Evolutionary conservation across 345 rosid species (phyloP).

Genomic region (Erodium maritimum): DNA sequence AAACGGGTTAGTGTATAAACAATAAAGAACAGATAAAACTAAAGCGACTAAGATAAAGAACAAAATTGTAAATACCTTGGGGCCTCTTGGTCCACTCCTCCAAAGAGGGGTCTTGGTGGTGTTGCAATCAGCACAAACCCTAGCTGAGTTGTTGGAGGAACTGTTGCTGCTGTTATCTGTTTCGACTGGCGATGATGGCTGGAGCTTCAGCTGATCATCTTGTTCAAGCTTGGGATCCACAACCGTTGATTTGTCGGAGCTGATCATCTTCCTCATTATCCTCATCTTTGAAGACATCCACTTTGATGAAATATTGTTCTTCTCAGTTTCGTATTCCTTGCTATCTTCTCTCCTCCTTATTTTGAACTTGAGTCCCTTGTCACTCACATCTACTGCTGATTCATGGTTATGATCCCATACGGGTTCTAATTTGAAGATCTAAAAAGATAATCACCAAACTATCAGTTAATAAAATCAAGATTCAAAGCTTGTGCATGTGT

Average conservation of each 20-base stretch:
- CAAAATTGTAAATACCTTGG: conserved; percentile 69
- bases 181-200: conserved; percentile 19
- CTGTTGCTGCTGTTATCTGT: conserved; percentile 20
- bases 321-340: conserved; percentile 13
- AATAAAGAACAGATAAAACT: too few relatives aligned
- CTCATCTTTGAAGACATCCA: conserved; percentile 91
- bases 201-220: conserved; percentile 22
- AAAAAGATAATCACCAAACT: neutral
- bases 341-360: conserved; percentile 24
- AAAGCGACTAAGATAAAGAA: too few relatives aligned
- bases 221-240: conserved; percentile 1
- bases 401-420: conserved; percentile 18
- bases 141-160: conserved; percentile 18
- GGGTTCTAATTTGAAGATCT: conserved; percentile 4
- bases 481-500: neutral
- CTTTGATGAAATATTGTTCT: conserved; percentile 25
- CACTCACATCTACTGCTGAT: conserved; percentile 7
- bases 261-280: conserved; percentile 66
- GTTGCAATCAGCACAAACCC: conserved; percentile 88
- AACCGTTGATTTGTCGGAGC: too few relatives aligned
- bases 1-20: too few relatives aligned
- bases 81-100: conserved; percentile 93
- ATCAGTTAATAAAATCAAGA: neutral
- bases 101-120: conserved; percentile 95
- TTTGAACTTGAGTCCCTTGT: conserved; percentile 15